Conservation (phyloP, 352 stramenopile species). For the Pythium phragmitis region DNA sequence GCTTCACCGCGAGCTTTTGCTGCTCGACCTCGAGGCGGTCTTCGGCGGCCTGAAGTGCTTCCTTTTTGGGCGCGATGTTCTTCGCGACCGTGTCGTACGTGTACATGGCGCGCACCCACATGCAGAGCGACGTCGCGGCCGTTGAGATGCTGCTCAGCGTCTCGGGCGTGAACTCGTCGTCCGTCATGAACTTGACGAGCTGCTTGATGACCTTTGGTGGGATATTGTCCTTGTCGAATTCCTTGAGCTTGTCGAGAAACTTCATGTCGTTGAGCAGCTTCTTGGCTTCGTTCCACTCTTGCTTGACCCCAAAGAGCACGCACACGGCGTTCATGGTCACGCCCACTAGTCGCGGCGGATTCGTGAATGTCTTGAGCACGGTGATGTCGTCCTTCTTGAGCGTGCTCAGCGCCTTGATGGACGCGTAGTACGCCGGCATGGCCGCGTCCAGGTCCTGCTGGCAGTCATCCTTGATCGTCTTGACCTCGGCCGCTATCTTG, state of each 20-base stretch:
- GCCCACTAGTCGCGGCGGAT: conserved; percentile 84
- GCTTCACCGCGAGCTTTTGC: conserved; percentile 84
- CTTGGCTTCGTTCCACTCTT: conserved; percentile 92
- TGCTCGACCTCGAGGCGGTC: conserved; percentile 86
- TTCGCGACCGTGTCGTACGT: conserved; percentile 94
- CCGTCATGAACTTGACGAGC: conserved; percentile 86
- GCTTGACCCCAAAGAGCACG: conserved; percentile 85
- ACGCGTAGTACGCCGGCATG: conserved; percentile 91
- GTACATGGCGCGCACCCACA: conserved; percentile 94
- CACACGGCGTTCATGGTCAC: conserved; percentile 93
- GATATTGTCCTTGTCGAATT: conserved; percentile 90
- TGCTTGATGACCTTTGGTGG: conserved; percentile 87
- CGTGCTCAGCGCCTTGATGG: conserved; percentile 88
- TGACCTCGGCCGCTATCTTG: conserved; percentile 90
- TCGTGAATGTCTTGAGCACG: conserved; percentile 91
- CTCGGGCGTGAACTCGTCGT: conserved; percentile 91
- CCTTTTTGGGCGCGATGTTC: conserved; percentile 93
- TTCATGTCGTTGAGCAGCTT: conserved; percentile 92
- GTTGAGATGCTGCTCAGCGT: conserved; percentile 89
- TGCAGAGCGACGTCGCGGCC: conserved; percentile 91
- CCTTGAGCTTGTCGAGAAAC: conserved; percentile 87
- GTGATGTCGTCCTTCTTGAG: conserved; percentile 94
- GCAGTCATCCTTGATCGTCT: conserved; percentile 93
- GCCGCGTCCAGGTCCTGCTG: conserved; percentile 92
- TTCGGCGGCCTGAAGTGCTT: conserved; percentile 87